phyloP scores from a whole-genome alignment of 345 rosid species.

The Camelina hispida region DNA sequence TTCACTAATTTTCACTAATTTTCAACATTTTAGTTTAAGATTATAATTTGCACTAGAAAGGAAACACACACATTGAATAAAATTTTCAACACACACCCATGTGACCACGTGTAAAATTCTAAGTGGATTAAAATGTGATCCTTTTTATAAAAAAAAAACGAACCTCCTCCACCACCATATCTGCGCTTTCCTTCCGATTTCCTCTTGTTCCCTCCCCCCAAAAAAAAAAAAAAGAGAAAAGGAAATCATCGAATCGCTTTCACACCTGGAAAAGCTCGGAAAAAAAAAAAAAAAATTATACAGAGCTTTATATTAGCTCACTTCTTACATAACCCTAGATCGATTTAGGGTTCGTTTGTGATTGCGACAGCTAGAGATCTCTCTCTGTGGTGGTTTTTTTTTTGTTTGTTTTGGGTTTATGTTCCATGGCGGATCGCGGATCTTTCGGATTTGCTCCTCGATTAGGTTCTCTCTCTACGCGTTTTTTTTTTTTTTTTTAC shows the following conservation, averaged over 20 bases:
- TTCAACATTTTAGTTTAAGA: neutral
- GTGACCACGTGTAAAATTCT: slow-evolving; percentile 18
- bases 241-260: slow-evolving; percentile 30
- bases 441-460: slow-evolving; percentile 54
- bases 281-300: neutral
- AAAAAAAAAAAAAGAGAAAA: neutral
- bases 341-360: slow-evolving; percentile 40
- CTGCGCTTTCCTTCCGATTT: slow-evolving; percentile 36
- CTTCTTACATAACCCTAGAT: slow-evolving; percentile 29
- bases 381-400: slow-evolving; percentile 12
- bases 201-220: neutral
- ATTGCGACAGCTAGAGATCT: slow-evolving; percentile 37
- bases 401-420: slow-evolving; percentile 17
- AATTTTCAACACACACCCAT: neutral
- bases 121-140: slow-evolving; percentile 20
- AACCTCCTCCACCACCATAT: slow-evolving; percentile 30
- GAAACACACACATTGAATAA: neutral
- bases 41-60: neutral
- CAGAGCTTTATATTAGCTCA: slow-evolving; percentile 23
- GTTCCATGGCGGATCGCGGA: slow-evolving; percentile 59
- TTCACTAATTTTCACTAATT: neutral
- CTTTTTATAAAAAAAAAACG: neutral
- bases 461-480: slow-evolving; percentile 49
- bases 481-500: neutral
- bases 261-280: slow-evolving; percentile 40